Conservation (phyloP, 202 grass and related monocot genomes). For the Carex arenaria region DNA sequence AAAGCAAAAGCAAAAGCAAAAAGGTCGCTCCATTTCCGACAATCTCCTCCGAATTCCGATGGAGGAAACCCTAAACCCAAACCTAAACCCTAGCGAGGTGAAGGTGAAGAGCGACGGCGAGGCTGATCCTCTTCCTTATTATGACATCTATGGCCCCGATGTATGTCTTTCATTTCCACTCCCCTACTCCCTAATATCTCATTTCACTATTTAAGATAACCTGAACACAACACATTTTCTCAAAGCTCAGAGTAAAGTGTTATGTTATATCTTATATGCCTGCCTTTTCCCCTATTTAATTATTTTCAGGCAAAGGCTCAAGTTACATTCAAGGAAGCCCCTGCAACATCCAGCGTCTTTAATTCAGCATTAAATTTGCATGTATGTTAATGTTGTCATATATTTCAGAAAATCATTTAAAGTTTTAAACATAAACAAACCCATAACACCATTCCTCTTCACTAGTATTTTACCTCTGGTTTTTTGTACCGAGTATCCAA, state of each 20-base stretch:
- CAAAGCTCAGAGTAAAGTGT: background rate
- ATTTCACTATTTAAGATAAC: background rate
- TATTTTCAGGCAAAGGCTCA: conserved; percentile 66
- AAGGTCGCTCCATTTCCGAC: background rate
- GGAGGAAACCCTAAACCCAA: background rate
- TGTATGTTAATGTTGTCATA: conserved; percentile 28
- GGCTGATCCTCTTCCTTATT: conserved; percentile 26
- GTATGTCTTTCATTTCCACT: conserved; percentile 26
- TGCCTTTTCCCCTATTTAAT: conserved; percentile 3
- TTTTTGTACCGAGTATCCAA: background rate
- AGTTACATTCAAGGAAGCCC: conserved; percentile 55
- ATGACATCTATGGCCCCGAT: conserved; percentile 54
- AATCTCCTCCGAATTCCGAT: background rate
- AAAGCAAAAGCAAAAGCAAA: too few relatives aligned
- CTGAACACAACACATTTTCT: background rate
- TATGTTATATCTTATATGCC: background rate
- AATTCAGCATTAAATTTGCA: conserved; percentile 61
- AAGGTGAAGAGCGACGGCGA: conserved; percentile 6
- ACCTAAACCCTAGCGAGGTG: conserved; percentile 16
- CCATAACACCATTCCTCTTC: background rate
- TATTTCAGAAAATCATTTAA: background rate
- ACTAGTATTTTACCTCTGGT: background rate
- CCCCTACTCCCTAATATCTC: background rate
- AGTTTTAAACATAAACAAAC: background rate
- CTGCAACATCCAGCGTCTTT: conserved; percentile 7